Evolutionary conservation across 1,284 basidiomycete species (phyloP).

Genomic region (Fomes fomentarius): DNA sequence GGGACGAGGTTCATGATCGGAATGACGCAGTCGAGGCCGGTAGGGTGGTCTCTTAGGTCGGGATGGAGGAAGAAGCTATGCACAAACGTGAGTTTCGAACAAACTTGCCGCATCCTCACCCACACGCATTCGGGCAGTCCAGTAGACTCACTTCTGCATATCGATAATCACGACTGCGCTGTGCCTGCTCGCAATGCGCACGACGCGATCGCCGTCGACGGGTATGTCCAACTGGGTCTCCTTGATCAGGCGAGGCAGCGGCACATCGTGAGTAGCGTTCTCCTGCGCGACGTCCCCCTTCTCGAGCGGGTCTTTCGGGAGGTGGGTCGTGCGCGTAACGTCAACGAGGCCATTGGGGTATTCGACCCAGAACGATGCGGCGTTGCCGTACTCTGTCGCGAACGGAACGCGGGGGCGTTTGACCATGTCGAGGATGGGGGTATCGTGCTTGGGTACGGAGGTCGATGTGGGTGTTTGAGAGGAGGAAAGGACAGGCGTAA

Average conservation of each 20-base stretch:
- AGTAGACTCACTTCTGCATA: conserved; percentile 76
- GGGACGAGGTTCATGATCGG: conserved; percentile 55
- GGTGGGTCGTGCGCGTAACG: conserved; percentile 52
- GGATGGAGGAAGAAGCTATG: conserved; percentile 68
- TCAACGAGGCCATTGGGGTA: conserved; percentile 67
- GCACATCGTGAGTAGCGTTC: conserved; percentile 14
- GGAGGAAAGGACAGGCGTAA: conserved; percentile 5
- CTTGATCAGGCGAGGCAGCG: conserved; percentile 38
- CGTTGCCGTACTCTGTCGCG: conserved; percentile 56
- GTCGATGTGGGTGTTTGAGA: background rate
- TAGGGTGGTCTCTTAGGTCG: conserved; percentile 56
- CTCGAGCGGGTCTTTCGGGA: conserved; percentile 27
- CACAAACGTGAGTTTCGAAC: too few species aligned
- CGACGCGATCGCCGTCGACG: conserved; percentile 51
- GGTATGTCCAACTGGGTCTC: conserved; percentile 54
- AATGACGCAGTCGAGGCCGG: conserved; percentile 60
- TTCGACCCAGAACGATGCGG: conserved; percentile 67
- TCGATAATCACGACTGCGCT: conserved; percentile 67
- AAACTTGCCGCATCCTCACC: too few species aligned
- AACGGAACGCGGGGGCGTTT: conserved; percentile 46
- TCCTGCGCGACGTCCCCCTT: conserved; percentile 18
- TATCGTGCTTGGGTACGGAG: conserved; percentile 40
- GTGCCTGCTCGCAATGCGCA: conserved; percentile 52
- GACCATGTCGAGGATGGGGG: conserved; percentile 47
- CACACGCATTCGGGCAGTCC: too few species aligned